Percentiles rank a stretch among this genome's conserved stretches.
Conservation (phyloP, 768 basidiomycete species). For the Suillus bovinus region DNA sequence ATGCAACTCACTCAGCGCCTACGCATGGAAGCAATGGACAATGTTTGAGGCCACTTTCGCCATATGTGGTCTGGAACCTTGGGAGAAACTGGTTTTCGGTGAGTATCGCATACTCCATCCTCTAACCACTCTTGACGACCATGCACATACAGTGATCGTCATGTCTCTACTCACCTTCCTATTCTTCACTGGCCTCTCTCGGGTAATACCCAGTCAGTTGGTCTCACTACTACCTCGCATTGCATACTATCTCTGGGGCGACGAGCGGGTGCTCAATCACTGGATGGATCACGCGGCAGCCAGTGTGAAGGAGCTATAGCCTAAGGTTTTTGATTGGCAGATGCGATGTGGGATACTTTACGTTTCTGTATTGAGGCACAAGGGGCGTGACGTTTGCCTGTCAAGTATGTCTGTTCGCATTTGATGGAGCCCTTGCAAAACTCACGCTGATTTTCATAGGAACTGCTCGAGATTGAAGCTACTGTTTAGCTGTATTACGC, state of each 20-base stretch:
- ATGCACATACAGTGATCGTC: conserved; percentile 34
- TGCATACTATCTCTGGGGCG: conserved; percentile 57
- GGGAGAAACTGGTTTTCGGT: conserved; percentile 61
- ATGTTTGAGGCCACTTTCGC: conserved; percentile 56
- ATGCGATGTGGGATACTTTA: neutral
- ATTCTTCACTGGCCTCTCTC: conserved; percentile 45
- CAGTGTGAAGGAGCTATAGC: conserved; percentile 8
- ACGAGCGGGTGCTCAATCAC: conserved; percentile 22
- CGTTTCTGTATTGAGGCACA: neutral
- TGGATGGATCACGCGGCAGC: conserved; percentile 13
- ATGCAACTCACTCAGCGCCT: conserved; percentile 9
- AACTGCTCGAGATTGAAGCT: neutral
- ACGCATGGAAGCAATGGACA: conserved; percentile 48
- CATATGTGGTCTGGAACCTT: conserved; percentile 55
- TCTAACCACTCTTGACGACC: neutral
- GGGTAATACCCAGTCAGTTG: conserved; percentile 56
- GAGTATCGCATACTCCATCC: conserved; percentile 24
- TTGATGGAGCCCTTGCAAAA: neutral
- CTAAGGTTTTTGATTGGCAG: neutral
- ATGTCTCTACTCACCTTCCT: conserved; percentile 36
- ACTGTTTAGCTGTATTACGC: neutral
- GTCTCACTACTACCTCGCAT: conserved; percentile 46
- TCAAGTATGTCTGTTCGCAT: neutral
- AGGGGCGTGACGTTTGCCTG: neutral
- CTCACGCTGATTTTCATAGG: neutral